Conservation (phyloP, 257 asterid genomes). For the Penstemon davidsonii region DNA sequence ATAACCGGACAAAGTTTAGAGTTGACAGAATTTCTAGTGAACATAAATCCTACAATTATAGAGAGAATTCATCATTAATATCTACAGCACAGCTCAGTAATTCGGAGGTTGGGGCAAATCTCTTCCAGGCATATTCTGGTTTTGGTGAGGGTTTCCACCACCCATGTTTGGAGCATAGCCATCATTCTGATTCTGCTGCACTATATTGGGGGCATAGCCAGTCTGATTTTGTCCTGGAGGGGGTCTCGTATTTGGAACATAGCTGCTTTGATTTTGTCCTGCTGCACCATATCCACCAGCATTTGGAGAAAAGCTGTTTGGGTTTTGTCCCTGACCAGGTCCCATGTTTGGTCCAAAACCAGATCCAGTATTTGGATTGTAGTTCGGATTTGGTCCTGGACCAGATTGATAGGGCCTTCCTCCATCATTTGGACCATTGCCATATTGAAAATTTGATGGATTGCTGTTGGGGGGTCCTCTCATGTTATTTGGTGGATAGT, state of each 20-base stretch:
- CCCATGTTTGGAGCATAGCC: conserved; percentile 33
- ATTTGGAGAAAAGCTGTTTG: conserved; percentile 8
- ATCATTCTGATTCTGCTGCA: conserved; percentile 13
- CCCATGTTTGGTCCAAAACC: conserved; percentile 33
- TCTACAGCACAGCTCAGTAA: conserved; percentile 34
- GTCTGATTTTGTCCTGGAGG: conserved; percentile 27
- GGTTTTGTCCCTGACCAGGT: conserved; percentile 43
- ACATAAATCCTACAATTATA: not conserved
- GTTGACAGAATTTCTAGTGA: no score
- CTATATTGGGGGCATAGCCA: conserved; percentile 37
- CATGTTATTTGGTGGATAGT: conserved; percentile 18
- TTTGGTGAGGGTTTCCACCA: conserved; percentile 40
- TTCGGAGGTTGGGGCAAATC: conserved; percentile 39
- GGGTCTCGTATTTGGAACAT: conserved; percentile 30
- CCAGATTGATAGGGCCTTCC: conserved; percentile 36
- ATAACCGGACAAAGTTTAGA: no score
- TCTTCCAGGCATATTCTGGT: conserved; percentile 56
- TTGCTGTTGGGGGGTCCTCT: conserved; percentile 39
- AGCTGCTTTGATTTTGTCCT: conserved; percentile 38
- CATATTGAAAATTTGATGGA: conserved; percentile 34
- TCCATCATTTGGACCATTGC: conserved; percentile 31
- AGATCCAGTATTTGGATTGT: conserved; percentile 31
- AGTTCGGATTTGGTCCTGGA: conserved; percentile 36
- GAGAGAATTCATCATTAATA: conserved; percentile 25
- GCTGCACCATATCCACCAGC: conserved; percentile 14